Evolutionary conservation across 2,329 filamentous ascomycete genomes (phyloP).

Genomic region (Coniochaeta hoffmannii): DNA sequence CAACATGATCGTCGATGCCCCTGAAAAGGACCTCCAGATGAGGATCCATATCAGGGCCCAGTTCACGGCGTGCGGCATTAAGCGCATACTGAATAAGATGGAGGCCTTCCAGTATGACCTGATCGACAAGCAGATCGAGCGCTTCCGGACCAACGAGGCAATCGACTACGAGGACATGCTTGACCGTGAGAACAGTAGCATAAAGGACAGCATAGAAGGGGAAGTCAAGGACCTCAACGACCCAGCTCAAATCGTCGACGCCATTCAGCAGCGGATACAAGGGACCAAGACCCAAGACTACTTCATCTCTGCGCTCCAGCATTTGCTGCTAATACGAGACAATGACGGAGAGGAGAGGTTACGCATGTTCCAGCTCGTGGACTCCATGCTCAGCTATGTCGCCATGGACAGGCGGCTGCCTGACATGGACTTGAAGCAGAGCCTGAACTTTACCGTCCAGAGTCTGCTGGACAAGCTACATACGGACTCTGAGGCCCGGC

Average conservation of each 20-base stretch:
- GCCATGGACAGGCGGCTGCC: slow-evolving; percentile 94
- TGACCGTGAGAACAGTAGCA: slow-evolving; percentile 82
- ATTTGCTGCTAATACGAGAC: slow-evolving; percentile 85
- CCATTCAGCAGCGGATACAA: slow-evolving; percentile 76
- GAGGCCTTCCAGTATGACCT: slow-evolving; percentile 96
- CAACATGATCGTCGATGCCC: slow-evolving; percentile 93
- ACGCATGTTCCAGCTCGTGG: slow-evolving; percentile 94
- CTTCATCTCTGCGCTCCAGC: slow-evolving; percentile 91
- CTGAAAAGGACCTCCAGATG: slow-evolving; percentile 80
- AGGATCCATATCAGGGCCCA: slow-evolving; percentile 92
- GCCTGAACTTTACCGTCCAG: slow-evolving; percentile 94
- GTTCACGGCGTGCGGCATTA: slow-evolving; percentile 92
- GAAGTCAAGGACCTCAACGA: slow-evolving; percentile 90
- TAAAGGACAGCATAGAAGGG: slow-evolving; percentile 78
- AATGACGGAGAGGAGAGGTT: slow-evolving; percentile 87
- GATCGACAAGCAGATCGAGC: slow-evolving; percentile 96
- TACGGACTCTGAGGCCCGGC: slow-evolving; percentile 89
- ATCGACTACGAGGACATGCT: slow-evolving; percentile 98
- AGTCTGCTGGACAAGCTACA: slow-evolving; percentile 91
- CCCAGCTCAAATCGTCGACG: slow-evolving; percentile 87
- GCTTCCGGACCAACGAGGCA: slow-evolving; percentile 86
- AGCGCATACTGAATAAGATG: slow-evolving; percentile 92
- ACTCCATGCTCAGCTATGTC: slow-evolving; percentile 98
- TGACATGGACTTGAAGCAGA: slow-evolving; percentile 97
- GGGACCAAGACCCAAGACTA: slow-evolving; percentile 88